Evolutionary conservation across 495 filamentous ascomycete species (phyloP).

Genomic region (Thermothielavioides terrestris): DNA sequence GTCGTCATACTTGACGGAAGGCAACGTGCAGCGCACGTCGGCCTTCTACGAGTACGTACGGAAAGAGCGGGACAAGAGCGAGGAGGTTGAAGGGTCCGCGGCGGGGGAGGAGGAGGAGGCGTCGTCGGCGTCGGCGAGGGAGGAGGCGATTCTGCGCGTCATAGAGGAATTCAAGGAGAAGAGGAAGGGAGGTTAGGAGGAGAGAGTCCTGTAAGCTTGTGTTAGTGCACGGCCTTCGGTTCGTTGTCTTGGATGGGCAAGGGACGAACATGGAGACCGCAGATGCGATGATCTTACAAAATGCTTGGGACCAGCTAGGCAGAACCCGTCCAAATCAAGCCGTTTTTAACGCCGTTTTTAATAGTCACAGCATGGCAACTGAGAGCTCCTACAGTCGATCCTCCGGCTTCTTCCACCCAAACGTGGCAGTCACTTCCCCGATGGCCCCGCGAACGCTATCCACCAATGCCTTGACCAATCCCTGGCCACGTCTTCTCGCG

Average conservation of each 20-base stretch:
- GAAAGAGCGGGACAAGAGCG: not conserved
- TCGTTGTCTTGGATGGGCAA: not conserved
- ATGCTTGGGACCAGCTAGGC: too few relatives aligned
- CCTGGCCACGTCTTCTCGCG: slow-evolving; percentile 55
- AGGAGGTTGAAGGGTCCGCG: too few relatives aligned
- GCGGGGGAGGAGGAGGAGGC: not conserved
- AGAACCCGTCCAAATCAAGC: not conserved
- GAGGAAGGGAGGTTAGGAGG: not conserved
- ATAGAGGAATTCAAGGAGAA: not conserved
- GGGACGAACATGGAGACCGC: not conserved
- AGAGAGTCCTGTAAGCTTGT: not conserved
- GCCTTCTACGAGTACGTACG: not conserved
- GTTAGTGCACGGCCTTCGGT: too few relatives aligned
- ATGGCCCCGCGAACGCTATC: slow-evolving; percentile 67
- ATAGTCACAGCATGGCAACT: too few relatives aligned
- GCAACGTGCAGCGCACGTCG: not conserved
- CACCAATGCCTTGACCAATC: slow-evolving; percentile 85
- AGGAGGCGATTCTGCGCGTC: not conserved
- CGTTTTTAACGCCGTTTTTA: too few relatives aligned
- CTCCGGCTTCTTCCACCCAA: slow-evolving; percentile 53
- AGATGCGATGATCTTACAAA: not conserved
- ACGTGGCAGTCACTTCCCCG: slow-evolving; percentile 58
- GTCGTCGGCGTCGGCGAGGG: not conserved
- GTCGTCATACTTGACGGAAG: not conserved
- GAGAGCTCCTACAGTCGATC: slow-evolving; percentile 25